A percentile compares a stretch with the other conserved stretches of the same genome.
Conservation (phyloP, 768 basidiomycete genomes). For the Floccularia luteovirens region DNA sequence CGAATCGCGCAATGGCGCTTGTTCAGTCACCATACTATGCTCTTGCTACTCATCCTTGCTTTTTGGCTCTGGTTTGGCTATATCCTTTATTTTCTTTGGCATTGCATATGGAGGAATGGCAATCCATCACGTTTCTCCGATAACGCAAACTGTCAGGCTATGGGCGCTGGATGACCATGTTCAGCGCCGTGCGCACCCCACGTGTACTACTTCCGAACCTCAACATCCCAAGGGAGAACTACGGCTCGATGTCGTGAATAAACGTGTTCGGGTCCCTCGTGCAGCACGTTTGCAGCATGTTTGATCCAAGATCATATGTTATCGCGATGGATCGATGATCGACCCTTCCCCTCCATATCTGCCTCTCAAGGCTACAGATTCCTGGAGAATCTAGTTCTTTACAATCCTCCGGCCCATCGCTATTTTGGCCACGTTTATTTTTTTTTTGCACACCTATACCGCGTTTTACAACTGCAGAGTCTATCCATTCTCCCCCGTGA, state of each 20-base stretch:
- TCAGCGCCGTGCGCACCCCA: slow-evolving; percentile 15
- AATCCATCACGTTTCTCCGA: slow-evolving; percentile 14
- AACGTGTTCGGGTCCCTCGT: slow-evolving; percentile 11
- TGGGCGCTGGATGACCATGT: slow-evolving; percentile 12
- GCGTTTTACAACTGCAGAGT: slow-evolving; percentile 14
- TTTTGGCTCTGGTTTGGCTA: slow-evolving; percentile 12
- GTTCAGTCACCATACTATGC: slow-evolving; percentile 13
- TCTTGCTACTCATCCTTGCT: slow-evolving; percentile 20
- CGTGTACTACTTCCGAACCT: not conserved
- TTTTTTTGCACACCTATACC: slow-evolving; percentile 18
- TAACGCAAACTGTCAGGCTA: not conserved
- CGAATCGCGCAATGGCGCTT: too few relatives aligned
- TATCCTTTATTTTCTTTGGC: slow-evolving; percentile 14
- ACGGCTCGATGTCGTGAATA: slow-evolving; percentile 20
- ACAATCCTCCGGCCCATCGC: slow-evolving; percentile 5
- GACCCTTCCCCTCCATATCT: slow-evolving; percentile 17
- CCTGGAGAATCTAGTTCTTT: slow-evolving; percentile 22
- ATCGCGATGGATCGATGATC: slow-evolving; percentile 39
- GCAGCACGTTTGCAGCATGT: slow-evolving; percentile 16
- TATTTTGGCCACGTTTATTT: slow-evolving; percentile 13
- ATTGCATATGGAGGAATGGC: slow-evolving; percentile 18
- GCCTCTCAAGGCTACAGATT: slow-evolving; percentile 21
- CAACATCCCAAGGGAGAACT: slow-evolving; percentile 9
- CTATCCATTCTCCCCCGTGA: slow-evolving; percentile 15
- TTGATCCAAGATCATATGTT: slow-evolving; percentile 22